Conservation (phyloP, 164 flowering plant species). For the Vitis rupestris region DNA sequence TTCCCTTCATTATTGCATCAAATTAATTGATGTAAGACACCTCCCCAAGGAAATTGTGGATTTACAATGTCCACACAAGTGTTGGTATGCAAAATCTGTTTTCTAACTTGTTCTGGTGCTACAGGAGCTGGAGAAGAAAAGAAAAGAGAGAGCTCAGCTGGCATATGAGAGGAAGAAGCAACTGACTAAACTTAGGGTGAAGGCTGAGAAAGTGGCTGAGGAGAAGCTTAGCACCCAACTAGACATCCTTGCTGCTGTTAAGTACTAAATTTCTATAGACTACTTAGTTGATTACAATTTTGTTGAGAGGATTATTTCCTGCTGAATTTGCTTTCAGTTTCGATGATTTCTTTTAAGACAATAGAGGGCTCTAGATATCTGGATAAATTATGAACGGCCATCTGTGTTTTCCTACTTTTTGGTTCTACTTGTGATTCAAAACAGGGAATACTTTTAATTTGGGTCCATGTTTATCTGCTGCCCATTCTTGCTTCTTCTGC, state of each 20-base stretch:
- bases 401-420: no score
- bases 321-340: background rate
- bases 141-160: slow-evolving; percentile 48
- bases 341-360: no score
- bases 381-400: background rate
- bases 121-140: slow-evolving; percentile 64
- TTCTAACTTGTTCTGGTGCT: background rate
- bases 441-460: no score
- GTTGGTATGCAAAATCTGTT: background rate
- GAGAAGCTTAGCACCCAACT: slow-evolving; percentile 45
- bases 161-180: slow-evolving; percentile 58
- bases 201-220: slow-evolving; percentile 39
- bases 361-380: no score
- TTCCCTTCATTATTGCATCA: no score
- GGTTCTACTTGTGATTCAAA: no score
- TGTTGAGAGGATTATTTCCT: background rate
- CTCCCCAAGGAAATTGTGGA: no score
- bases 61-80: no score
- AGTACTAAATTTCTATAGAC: slow-evolving; percentile 20
- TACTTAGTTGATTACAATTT: slow-evolving; percentile 4
- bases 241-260: slow-evolving; percentile 34
- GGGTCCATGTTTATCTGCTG: no score
- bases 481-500: no score
- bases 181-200: slow-evolving; percentile 28
- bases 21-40: no score